Conservation (phyloP, 208 protist species). For the Trypanosoma scelopori region DNA sequence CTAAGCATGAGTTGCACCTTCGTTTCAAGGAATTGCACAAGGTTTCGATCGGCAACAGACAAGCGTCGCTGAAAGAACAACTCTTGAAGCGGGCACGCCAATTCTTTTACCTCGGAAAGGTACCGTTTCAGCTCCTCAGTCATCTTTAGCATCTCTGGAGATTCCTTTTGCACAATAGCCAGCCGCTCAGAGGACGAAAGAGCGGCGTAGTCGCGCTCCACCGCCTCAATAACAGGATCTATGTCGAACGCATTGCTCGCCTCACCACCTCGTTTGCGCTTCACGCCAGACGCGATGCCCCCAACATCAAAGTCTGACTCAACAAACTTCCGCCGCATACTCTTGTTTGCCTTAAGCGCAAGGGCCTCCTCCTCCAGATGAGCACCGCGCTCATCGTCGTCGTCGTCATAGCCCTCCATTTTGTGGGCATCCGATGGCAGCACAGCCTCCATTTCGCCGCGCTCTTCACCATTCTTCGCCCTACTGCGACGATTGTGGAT, state of each 20-base stretch:
- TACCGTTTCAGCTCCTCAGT: conserved; percentile 85
- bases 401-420: conserved; percentile 71
- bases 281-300: conserved; percentile 39
- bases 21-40: conserved; percentile 88
- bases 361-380: conserved; percentile 83
- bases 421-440: conserved; percentile 85
- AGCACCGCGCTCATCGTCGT: conserved; percentile 73
- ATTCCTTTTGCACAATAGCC: conserved; percentile 87
- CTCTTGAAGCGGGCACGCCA: conserved; percentile 79
- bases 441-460: conserved; percentile 27
- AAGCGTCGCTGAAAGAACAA: conserved; percentile 82
- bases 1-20: conserved; percentile 94
- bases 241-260: conserved; percentile 37
- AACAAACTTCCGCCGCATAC: conserved; percentile 44
- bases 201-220: conserved; percentile 88
- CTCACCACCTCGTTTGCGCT: conserved; percentile 27
- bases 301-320: conserved; percentile 86
- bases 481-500: conserved; percentile 35
- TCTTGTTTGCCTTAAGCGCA: conserved; percentile 60
- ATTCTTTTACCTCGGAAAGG: conserved; percentile 81
- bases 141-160: conserved; percentile 90
- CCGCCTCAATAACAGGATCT: conserved; percentile 73
- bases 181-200: conserved; percentile 86
- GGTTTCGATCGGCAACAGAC: conserved; percentile 65
- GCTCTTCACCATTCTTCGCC: conserved; percentile 18